Evolutionary conservation across 2,329 filamentous ascomycete genomes (phyloP), one percentile per base, ranked within the genome.

Genomic region (Coleophoma eucalyptorum): DNA sequence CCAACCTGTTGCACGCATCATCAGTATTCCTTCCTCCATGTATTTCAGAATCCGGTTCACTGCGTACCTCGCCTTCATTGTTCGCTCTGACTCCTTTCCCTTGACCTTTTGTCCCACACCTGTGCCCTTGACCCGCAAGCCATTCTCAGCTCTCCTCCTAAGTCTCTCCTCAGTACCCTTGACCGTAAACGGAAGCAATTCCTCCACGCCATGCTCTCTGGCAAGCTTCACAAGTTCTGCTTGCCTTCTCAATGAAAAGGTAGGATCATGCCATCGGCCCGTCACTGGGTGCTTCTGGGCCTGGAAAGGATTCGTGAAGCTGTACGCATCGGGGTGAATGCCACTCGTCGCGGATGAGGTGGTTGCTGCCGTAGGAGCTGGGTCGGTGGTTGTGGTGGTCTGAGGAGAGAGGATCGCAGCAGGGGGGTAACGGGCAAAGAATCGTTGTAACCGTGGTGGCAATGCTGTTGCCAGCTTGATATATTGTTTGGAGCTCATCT

Each of bases 31-130:
- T 46, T 40, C 31, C 21, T 13, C 15, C 57, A 74, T 67, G 56
- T 52, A 48, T 35, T 8, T 37, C 20, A 18, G 3, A 12, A 12
- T 15, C 10, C 42, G 41, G 34, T 49, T 31, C 38, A 50, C 4
- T 49, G 77, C 82, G 57, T 83, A 83, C 77, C 86, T 84, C 55
- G 80, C 77, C 72, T 89, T 86, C 75, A 97, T 76, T 64, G 87
- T 87, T 67, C 94, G 83, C 78, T 99, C 94, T 83, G 92, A 89
- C 62, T 84, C 79, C 72, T 97, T 93, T 70, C 94, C 94, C 86
- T 97, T 99, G 69, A 97, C 93, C 71, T 80, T 85, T 73, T 97
- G 86, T 51, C 91, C 93, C 59, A 90, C 84, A 77, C 94, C 93
- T 1, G 93, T 97, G 62, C 93, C 93, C 81, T 92, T 93, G 52